Base-by-base conservation (phyloP, 129 eudicot species). In the Flaveria trinervia region DNA sequence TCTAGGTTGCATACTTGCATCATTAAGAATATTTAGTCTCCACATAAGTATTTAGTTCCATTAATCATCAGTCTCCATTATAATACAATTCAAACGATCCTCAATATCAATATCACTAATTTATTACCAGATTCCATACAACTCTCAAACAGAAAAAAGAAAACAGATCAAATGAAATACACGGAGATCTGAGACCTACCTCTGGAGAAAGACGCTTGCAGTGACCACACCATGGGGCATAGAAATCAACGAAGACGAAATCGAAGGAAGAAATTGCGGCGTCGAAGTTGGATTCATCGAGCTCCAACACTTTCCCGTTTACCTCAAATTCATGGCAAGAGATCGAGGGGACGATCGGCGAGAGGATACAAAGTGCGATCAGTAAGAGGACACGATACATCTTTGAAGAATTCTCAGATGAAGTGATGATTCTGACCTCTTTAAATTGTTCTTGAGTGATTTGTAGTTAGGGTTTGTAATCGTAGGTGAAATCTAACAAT, bases 141-240 rank as follows among this genome's bases (percentile, higher is more conserved):
- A 36, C 41, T 36, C 41, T 1, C 2, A 59, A 26, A 14, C 5
- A 25, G 9, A 44, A 1, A 62, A 0, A 9, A 11, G 23, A 72
- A 72, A 43, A 41, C 8, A 60, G 17, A 57, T 9, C 17, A 64
- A 43, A 61, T 30, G 15, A 41, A 56, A 46, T 20, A 76, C 12
- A 26, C 61, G 25, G 11, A 76, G 62, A 57, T 72, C 65, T 55
- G 36, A 46, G 43, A 17, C 16, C 57, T 30, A 94, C 99, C 99
- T 95, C 88, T n/a, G 99, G 99, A 61, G 89, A 72, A 68, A 95
- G 99, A 55, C 86, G 92, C 80, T 91, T 95, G 94, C 99, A 91
- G 92, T 91, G 99, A 36, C 99, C 94, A 77, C 99, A 95, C 99
- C 99, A 91, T 33, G 99, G 96, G 26, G 99, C 97, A 70, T 95